Evolutionary conservation across 306 rosid genomes (phyloP).

Genomic region (Cicer cuneatum): DNA sequence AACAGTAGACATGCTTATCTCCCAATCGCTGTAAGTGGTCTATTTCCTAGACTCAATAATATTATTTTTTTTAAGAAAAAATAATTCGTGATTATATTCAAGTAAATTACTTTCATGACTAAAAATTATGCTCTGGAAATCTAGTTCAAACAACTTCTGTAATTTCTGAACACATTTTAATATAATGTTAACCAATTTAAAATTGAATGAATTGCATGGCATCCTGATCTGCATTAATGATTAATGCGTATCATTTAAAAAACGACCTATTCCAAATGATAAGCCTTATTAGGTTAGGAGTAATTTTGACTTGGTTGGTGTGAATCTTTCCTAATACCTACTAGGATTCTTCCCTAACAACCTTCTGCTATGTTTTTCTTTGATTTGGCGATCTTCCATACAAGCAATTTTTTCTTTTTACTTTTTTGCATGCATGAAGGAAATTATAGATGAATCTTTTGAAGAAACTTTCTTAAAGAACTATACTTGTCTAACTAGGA

Average conservation of each 20-base stretch:
- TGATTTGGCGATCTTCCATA: neutral
- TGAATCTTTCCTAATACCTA: neutral
- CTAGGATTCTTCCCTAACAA: neutral
- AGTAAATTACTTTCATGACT: neutral
- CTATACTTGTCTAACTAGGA: too few species aligned
- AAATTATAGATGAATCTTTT: neutral
- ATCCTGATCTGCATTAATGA: slow-evolving; percentile 2
- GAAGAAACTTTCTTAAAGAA: too few species aligned
- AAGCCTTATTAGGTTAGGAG: neutral
- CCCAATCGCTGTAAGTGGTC: slow-evolving; percentile 82
- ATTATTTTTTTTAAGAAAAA: too few species aligned
- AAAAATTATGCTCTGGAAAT: neutral
- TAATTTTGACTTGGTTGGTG: neutral
- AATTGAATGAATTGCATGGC: neutral
- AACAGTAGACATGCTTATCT: slow-evolving; percentile 86
- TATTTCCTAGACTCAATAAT: slow-evolving; percentile 7
- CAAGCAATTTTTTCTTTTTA: neutral
- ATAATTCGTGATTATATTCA: slow-evolving; percentile 24
- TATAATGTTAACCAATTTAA: neutral
- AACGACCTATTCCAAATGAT: neutral
- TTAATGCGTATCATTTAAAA: neutral
- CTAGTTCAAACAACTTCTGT: slow-evolving; percentile 8
- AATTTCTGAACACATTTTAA: neutral
- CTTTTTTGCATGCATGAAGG: neutral
- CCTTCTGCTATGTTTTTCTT: neutral